These are phyloP conservation scores for Chara braunii DNA, from an alignment of 139 green algal species.

Conservation along the genomic window DNA sequence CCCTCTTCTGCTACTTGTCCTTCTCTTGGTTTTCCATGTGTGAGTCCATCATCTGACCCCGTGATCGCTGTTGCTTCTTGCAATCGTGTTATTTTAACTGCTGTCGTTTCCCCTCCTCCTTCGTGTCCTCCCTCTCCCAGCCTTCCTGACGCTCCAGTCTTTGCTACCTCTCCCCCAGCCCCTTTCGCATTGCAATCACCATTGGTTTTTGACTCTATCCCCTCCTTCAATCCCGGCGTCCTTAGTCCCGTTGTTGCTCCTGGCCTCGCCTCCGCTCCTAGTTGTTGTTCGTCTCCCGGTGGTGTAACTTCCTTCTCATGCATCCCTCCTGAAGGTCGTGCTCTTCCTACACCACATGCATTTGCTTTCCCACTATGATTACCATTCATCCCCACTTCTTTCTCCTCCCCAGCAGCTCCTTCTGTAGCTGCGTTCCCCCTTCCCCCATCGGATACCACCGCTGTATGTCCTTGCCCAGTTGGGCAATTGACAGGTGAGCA, in stretches of 20 bases:
- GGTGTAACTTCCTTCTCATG: background rate
- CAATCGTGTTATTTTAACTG: too few species aligned
- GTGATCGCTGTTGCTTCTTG: too few species aligned
- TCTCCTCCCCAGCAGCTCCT: background rate
- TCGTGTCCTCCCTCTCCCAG: background rate
- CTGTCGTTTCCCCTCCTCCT: background rate
- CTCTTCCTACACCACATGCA: background rate
- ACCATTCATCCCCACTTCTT: background rate
- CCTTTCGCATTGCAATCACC: background rate
- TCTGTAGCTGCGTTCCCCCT: background rate
- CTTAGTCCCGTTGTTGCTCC: constrained; percentile 10
- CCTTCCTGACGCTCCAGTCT: background rate
- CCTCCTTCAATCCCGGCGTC: background rate
- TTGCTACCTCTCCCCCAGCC: background rate
- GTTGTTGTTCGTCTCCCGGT: background rate
- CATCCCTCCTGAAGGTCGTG: background rate
- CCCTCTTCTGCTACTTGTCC: too few species aligned
- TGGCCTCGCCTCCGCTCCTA: constrained; percentile 4
- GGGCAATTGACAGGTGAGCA: too few species aligned
- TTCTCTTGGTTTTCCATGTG: too few species aligned
- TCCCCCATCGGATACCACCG: background rate
- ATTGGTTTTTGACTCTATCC: background rate
- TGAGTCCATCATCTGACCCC: too few species aligned
- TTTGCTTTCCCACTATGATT: background rate
- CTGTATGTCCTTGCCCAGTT: too few species aligned